Evolutionary conservation across 768 basidiomycete genomes (phyloP), one percentile per base, ranked within the genome.

Genomic region (Leucocoprinus sp.): DNA sequence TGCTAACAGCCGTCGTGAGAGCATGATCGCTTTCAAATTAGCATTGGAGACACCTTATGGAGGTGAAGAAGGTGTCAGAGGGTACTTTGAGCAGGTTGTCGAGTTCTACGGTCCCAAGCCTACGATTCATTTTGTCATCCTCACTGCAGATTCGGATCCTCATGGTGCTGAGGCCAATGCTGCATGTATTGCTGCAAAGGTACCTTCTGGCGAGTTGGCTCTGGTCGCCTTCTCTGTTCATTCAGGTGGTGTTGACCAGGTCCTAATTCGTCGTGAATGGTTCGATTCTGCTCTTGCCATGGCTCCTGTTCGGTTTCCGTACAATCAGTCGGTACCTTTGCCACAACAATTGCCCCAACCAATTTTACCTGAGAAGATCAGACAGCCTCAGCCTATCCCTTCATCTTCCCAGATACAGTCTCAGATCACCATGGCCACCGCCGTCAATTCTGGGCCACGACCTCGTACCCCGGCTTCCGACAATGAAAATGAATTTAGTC

Each of bases 191-290:
- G 87, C 87, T 2, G 87, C 87, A 2, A 89, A 89, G 56, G 71
- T 89, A 4, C 70, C 74, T 5, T 78, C 82, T 1, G 82, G 84
- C 31, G 83, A 89, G 52, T 67, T 90, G 28, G 85, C 87, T 19
- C 70, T 92, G 41, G 84, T 89, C 4, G 87, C 85, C 23, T 92
- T 90, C 64, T 86, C 84, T 2, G 87, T 92, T n/a, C 89, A 91
- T 58, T 81, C 84, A 14, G 78, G 75, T n/a, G 89, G 89, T 28
- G 89, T 92, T 11, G 89, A 92, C 57, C 89, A 92, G 57, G 78
- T 92, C 22, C 74, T 92, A 42, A 82, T 92, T 54, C 78, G 84
- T 52, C 85, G 78, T 61, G 89, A 92, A 57, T 88, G 86, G 84
- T 88, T 76, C 53, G 84, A 89, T 51, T 56, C 67, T n/a, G 87